Conservation (phyloP, 257 asterid species). For the Prunella vulgaris region DNA sequence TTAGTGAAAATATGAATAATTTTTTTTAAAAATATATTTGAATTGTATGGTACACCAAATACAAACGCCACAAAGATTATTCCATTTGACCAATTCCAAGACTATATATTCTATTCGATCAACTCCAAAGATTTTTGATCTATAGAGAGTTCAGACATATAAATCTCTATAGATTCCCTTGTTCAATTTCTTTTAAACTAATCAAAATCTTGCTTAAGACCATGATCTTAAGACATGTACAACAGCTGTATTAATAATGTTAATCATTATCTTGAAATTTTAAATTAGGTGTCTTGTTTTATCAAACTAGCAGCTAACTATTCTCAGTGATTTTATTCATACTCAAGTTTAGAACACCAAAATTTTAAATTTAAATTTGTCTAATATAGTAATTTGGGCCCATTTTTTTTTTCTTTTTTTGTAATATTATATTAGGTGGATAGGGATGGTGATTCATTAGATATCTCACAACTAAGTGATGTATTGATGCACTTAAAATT, state of each 20-base stretch:
- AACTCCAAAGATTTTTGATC: constrained; percentile 10
- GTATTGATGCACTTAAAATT: no score
- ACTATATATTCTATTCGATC: constrained; percentile 11
- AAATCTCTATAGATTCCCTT: constrained; percentile 47
- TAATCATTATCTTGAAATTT: constrained; percentile 10
- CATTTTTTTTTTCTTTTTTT: background rate
- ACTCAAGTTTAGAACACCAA: background rate
- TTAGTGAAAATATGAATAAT: no score
- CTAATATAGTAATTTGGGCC: no score
- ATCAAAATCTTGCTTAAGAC: constrained; percentile 7
- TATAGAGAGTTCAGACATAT: constrained; percentile 31
- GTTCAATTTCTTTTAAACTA: constrained; percentile 25
- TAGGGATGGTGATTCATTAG: no score
- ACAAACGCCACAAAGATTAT: no score
- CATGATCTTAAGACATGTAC: constrained; percentile 7
- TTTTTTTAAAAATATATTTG: no score
- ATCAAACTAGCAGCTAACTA: background rate
- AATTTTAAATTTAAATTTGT: no score
- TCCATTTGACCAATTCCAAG: no score
- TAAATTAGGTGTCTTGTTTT: background rate
- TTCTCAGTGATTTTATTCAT: background rate
- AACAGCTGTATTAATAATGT: constrained; percentile 23
- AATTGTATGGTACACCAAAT: no score
- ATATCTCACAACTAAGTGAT: no score
- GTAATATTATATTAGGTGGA: background rate